Conservation (phyloP, 805 yeast species). For the Kazachstania viticola region DNA sequence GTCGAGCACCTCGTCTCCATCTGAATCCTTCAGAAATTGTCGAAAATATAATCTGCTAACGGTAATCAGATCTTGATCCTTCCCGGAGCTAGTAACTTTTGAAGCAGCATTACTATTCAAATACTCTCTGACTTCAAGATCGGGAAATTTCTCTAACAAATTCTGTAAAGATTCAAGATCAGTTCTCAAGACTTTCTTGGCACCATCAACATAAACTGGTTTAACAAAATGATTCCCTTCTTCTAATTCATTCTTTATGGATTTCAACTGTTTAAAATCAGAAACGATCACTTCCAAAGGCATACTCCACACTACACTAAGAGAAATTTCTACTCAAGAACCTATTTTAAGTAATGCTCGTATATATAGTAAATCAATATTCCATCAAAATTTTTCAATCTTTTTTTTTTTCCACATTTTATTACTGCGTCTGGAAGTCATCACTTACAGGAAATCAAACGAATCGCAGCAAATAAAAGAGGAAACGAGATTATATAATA, state of each 20-base stretch:
- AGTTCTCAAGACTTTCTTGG: constrained; percentile 15
- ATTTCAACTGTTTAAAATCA: constrained; percentile 12
- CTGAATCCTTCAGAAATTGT: constrained; percentile 4
- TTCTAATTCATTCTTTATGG: constrained; percentile 18
- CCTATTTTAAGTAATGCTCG: no score
- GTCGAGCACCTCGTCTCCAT: constrained; percentile 1
- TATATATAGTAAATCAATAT: no score
- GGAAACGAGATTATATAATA: no score
- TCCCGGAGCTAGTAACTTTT: no score
- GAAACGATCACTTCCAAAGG: constrained; percentile 13
- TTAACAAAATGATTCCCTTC: constrained; percentile 9
- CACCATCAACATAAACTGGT: constrained; percentile 14
- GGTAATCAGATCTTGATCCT: neutral
- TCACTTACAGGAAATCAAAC: no score
- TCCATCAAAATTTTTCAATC: no score
- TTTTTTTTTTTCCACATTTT: no score
- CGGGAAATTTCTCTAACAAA: constrained; percentile 1
- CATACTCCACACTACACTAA: no score
- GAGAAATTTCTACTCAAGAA: no score
- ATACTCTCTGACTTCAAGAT: constrained; percentile 5
- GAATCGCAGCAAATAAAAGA: no score
- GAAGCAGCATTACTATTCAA: no score
- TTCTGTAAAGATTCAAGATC: constrained; percentile 4
- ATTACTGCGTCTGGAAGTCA: no score
- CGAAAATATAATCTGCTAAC: constrained; percentile 1